Base-by-base conservation (phyloP, 352 stramenopile species). In the Thalassiosira sp. region DNA sequence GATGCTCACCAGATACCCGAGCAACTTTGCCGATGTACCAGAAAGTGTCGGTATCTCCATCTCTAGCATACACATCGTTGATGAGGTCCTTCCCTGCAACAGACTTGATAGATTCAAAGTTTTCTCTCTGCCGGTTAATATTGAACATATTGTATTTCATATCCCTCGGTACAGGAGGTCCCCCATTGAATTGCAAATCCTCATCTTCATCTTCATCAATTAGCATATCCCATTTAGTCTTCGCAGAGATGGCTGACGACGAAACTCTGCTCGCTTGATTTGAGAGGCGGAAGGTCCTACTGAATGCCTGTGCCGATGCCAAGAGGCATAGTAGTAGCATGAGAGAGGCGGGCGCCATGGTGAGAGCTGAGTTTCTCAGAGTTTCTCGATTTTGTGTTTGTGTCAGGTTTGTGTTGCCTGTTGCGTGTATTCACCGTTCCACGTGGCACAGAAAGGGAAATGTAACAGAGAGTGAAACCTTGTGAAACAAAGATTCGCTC, bases 11-110 rank as follows among this genome's bases (percentile, higher is more conserved):
- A n/a, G 74, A 84, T 16, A 90, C 72, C 24, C 82, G 73, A 35
- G 85, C 85, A 37, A 93, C 71, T 69, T 93, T 93, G 13, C 87
- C 87, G 37, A 84, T 61, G 71, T 86, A 93, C 84, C 83, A 93
- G 81, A 87, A 90, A 2, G 57, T 78, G 25, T 87, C 73, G 15
- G 52, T 66, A 6, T 85, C 64, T 2, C 69, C 64, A 66, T 89
- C 81, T 68, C 74, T 65, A 22, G 82, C 77, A 68, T 92, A 92
- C 0, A 92, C 68, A 72, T 92, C 87, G 52, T 90, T 85, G 3
- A 61, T 84, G 16, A 88, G 49, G 33, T 91, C 84, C 56, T 77
- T 79, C 8, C 82, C 87, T 27, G 65, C 80, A n/a, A 79, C 72
- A 18, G 78, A 57, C 52, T 77, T 76, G 61, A 92, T 89, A 5